Evolutionary conservation across 2,329 filamentous ascomycete genomes (phyloP).

Genomic region (Chaetomiaceae sp.): DNA sequence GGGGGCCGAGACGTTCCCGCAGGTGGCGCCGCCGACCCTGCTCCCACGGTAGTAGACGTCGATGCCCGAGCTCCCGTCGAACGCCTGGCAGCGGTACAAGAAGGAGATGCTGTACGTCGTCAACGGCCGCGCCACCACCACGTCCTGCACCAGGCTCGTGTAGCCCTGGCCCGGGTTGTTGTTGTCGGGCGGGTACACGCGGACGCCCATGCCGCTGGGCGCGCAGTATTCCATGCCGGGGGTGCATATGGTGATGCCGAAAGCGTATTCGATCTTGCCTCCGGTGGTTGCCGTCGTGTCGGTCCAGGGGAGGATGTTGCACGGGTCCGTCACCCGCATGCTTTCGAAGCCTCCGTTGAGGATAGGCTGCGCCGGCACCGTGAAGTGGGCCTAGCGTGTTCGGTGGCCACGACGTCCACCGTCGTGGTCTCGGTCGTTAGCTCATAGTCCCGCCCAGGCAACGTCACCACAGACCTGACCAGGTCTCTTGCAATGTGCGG

Average conservation of each 20-base stretch:
- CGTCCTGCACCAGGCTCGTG: conserved; percentile 3
- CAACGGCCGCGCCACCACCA: conserved; percentile 15
- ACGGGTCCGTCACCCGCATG: conserved; percentile 13
- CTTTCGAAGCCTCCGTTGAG: conserved; percentile 19
- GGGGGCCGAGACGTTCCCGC: not conserved
- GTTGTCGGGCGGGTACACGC: conserved; percentile 13
- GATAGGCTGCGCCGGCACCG: conserved; percentile 3
- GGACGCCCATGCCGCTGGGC: conserved; percentile 20
- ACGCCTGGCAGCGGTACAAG: conserved; percentile 23
- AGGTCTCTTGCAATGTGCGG: too few relatives aligned
- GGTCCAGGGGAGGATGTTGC: conserved; percentile 19
- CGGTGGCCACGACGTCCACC: conserved; percentile 9
- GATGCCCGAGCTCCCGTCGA: conserved; percentile 12
- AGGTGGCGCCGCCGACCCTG: not conserved
- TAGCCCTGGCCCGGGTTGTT: conserved; percentile 2
- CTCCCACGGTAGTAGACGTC: conserved; percentile 12
- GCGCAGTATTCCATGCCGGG: too few relatives aligned
- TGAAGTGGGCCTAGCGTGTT: conserved; percentile 4
- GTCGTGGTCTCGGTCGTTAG: conserved; percentile 8
- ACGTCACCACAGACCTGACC: too few relatives aligned
- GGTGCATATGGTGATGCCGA: conserved; percentile 16
- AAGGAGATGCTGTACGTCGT: conserved; percentile 19
- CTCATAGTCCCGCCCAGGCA: too few relatives aligned
- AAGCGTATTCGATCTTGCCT: conserved; percentile 12
- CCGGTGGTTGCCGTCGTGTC: not conserved